These are phyloP conservation scores for Fusarium xylarioides DNA, from an alignment of 2,329 filamentous ascomycete genomes.

Conservation along the genomic window DNA sequence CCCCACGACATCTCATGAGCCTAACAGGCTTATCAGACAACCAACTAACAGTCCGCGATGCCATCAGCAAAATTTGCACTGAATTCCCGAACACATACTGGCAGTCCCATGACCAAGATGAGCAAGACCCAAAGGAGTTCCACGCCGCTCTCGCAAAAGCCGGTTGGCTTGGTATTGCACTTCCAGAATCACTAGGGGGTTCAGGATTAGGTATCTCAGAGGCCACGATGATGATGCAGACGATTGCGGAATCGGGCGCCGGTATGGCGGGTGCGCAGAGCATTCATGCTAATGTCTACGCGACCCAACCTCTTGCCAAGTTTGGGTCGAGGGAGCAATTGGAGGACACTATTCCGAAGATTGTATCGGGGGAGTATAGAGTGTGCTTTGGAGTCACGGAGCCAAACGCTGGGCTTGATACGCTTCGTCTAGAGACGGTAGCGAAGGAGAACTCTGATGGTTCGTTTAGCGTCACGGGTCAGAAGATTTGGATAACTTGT, in stretches of 20 bases:
- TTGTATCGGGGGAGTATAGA: conserved; percentile 76
- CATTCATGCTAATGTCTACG: conserved; percentile 75
- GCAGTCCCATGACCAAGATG: conserved; percentile 76
- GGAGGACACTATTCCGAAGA: conserved; percentile 70
- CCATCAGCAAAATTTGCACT: conserved; percentile 73
- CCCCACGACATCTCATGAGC: conserved; percentile 67
- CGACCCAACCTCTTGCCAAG: conserved; percentile 77
- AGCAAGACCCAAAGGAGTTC: conserved; percentile 77
- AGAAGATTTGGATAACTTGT: conserved; percentile 91
- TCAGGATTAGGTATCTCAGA: conserved; percentile 81
- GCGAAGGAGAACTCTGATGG: conserved; percentile 65
- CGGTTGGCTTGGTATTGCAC: conserved; percentile 83
- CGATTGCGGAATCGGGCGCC: conserved; percentile 79
- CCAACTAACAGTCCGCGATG: conserved; percentile 76
- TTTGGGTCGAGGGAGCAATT: conserved; percentile 75
- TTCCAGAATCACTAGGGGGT: conserved; percentile 79
- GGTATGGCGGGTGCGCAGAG: conserved; percentile 77
- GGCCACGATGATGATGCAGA: conserved; percentile 88
- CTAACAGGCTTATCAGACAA: conserved; percentile 76
- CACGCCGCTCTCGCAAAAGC: conserved; percentile 78
- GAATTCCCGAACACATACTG: conserved; percentile 80
- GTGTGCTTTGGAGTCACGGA: conserved; percentile 89
- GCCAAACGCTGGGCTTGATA: conserved; percentile 82
- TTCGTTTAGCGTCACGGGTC: conserved; percentile 74
- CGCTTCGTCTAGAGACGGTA: conserved; percentile 72